These are phyloP conservation scores for Metschnikowia santaceciliae DNA, from an alignment of 805 yeast genomes.

Conservation along the genomic window DNA sequence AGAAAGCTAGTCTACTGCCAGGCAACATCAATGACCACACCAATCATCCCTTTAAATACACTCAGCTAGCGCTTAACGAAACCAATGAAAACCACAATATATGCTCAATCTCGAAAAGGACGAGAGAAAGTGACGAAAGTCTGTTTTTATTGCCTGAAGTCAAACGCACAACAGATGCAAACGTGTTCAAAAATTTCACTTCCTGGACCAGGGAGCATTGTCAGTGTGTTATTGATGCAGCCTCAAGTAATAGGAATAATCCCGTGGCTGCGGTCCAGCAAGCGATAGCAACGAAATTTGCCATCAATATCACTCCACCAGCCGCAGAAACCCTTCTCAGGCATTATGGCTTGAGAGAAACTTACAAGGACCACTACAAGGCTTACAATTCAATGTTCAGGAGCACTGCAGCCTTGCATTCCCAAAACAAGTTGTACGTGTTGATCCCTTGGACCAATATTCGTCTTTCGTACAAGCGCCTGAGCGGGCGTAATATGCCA, in stretches of 20 bases:
- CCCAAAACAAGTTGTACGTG: constrained; percentile 8
- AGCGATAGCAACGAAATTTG: constrained; percentile 7
- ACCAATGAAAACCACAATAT: not conserved
- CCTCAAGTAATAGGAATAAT: not conserved
- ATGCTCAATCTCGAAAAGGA: not conserved
- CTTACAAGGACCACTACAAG: constrained; percentile 6
- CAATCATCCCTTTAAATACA: not conserved
- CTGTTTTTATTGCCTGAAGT: not conserved
- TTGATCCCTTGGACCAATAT: constrained; percentile 17
- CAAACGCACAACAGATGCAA: not conserved
- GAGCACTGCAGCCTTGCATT: constrained; percentile 10
- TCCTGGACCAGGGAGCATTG: constrained; percentile 16
- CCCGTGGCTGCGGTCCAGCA: constrained; percentile 8
- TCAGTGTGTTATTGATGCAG: constrained; percentile 12
- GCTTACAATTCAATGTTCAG: constrained; percentile 14
- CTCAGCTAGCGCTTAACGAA: not conserved
- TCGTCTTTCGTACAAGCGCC: constrained; percentile 9
- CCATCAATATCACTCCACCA: constrained; percentile 6
- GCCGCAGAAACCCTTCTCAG: constrained; percentile 16
- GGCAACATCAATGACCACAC: not conserved
- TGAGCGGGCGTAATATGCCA: constrained; percentile 5
- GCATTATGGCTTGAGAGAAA: constrained; percentile 14
- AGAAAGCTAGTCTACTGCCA: not conserved
- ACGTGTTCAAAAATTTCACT: constrained; percentile 6
- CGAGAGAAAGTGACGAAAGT: not conserved